Base-by-base conservation (phyloP, 495 filamentous ascomycete species). In the Elasticomyces elasticus region DNA sequence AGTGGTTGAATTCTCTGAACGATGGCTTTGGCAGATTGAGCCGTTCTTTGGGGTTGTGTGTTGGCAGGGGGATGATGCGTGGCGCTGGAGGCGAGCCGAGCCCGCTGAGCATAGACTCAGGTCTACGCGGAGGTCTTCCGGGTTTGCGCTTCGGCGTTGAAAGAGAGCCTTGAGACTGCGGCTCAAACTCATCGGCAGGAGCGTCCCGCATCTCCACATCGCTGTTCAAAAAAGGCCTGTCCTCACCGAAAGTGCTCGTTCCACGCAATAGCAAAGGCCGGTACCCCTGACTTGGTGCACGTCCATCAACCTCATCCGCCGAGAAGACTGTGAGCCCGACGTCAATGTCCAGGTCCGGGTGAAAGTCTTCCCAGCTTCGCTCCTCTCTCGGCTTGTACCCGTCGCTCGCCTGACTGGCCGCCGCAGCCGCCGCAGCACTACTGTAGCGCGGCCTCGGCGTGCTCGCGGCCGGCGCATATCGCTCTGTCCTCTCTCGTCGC, bases 351-450 rank as follows among this genome's bases (percentile, higher is more conserved):
- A 99, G 77, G 61, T 95, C 85, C 12, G 85, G 89, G 67, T 99
- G 92, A 51, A 95, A 97, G 68, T 97, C 94, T 62, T 94, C 87
- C 86, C 90, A 99, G 13, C 87, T 86, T 51, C 90, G 82, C 69
- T 99, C 92, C 67, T 99, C 92, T 53, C 92, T 77, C 2, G 92
- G 92, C 65, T 99, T 97, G 70, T 95, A 96, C 15, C 89, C 89
- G 71, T 96, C 91, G 56, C 83, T 89, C 59, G 91, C 86, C 45
- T 87, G 87, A 23, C 88, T 79, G 23, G 88, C 88, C 33, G 87
- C 85, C 4, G 85, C 84, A 19, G 87, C 87, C 9, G 88, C 87
- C 23, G 89, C 88, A 20, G 89, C 87, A 62, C 30, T 55, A 17
- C 80, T 85, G 54, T 83, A 89, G 26, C 79, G 72, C 66, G 76